Conservation (phyloP, 2,329 filamentous ascomycete genomes). For the Beauveria rudraprayagi region DNA sequence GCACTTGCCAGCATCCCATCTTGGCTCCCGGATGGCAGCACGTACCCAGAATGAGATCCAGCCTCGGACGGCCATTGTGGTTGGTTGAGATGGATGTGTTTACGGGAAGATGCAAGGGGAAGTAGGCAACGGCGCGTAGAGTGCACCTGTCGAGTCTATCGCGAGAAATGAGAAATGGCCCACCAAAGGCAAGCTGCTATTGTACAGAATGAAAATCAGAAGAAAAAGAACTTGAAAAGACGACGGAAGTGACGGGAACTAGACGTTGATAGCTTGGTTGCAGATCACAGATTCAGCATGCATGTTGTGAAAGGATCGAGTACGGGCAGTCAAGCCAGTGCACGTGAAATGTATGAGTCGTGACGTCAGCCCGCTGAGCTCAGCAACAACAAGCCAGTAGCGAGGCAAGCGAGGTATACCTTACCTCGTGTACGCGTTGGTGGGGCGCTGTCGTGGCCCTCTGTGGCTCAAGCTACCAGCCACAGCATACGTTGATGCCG, state of each 20-base stretch:
- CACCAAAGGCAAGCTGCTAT: not conserved
- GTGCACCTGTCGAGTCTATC: not conserved
- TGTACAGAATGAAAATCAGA: not conserved
- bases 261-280: not conserved
- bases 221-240: not conserved
- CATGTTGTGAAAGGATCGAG: no score
- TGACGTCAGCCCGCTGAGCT: no score
- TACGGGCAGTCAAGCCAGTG: no score
- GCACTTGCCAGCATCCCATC: not conserved
- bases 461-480: no score
- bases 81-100: not conserved
- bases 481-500: no score
- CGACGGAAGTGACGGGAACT: not conserved
- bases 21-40: not conserved
- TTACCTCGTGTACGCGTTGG: no score
- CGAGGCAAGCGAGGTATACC: no score
- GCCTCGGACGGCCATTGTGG: slow-evolving; percentile 24
- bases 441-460: no score
- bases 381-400: no score
- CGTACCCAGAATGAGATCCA: slow-evolving; percentile 34
- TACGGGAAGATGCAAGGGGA: no score
- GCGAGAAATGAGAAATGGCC: not conserved
- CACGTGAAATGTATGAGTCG: no score
- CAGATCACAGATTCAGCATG: not conserved
- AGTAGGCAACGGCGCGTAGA: not conserved